Evolutionary conservation across 805 yeast genomes (phyloP), one percentile per base, ranked within the genome.

Genomic region (Yarrowia divulgata): DNA sequence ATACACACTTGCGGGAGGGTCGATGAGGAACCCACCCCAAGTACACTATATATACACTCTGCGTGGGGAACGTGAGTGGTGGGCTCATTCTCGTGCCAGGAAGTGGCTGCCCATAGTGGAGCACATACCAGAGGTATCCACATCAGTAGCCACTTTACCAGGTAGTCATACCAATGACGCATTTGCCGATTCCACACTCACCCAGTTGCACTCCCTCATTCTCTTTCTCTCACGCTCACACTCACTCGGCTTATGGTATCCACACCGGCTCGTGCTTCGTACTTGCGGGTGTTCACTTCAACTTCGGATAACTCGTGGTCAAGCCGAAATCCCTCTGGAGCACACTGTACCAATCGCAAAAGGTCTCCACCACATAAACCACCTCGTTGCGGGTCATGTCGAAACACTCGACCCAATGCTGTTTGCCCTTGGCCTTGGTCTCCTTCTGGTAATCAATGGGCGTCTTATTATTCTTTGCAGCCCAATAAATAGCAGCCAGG

Each of bases 401-500:
- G 39, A 63, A 63, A 39, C 68, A 63, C 57, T 63, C 68, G 40
- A 63, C 68, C 68, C 68, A 63, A 63, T 63, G 68, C 57, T 19
- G 57, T 13, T 48, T 63, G 14, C 66, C 66, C 50, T 12, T 32
- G 18, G 55, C 68, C 48, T 63, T 63, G 48, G 46, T 48, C n/a
- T 63, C 68, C 48, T 63, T 63, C 8, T 23, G 39, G 55, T 62
- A 46, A 35, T 63, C 68, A 13, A 63, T 48, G 23, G 68, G 69
- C 13, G 18, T 66, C 52, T 54, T 54, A 45, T 66, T 39, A 35
- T 50, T 34, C n/a, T 66, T 66, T 2, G 77, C 68, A 1, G 82
- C 80, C 77, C 78, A 78, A 72, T 75, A 76, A 19, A 80, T 67
- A 19, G 83, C 79, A 0, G 79, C 78, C 3, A 78, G 80, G 10